phyloP scores from a whole-genome alignment of 805 yeast genomes.

The Barnettozyma salicaria region DNA sequence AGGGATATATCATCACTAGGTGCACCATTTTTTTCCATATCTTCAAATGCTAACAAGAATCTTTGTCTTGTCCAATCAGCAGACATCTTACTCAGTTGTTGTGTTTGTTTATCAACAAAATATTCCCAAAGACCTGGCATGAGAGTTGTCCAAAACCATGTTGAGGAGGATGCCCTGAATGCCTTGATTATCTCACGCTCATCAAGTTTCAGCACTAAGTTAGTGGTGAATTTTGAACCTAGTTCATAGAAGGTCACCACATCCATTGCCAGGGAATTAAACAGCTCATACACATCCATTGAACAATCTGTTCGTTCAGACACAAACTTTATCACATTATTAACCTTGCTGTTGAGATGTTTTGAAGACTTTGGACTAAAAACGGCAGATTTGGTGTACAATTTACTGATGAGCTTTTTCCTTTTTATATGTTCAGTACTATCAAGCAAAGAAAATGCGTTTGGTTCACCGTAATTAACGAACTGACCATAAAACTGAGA shows the following conservation, averaged over 20 bases:
- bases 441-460: slow-evolving; percentile 52
- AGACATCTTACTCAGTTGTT: slow-evolving; percentile 34
- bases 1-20: slow-evolving; percentile 15
- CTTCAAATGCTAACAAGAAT: slow-evolving; percentile 22
- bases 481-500: slow-evolving; percentile 54
- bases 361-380: slow-evolving; percentile 28
- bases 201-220: slow-evolving; percentile 36
- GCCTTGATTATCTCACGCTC: slow-evolving; percentile 40
- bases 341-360: slow-evolving; percentile 31
- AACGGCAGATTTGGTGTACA: slow-evolving; percentile 41
- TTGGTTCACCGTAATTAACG: slow-evolving; percentile 48
- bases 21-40: slow-evolving; percentile 17
- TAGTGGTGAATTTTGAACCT: slow-evolving; percentile 43
- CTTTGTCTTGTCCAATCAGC: slow-evolving; percentile 39
- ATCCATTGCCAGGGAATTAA: slow-evolving; percentile 69
- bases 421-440: slow-evolving; percentile 41
- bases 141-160: slow-evolving; percentile 62
- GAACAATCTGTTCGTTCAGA: slow-evolving; percentile 19
- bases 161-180: slow-evolving; percentile 44
- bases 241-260: slow-evolving; percentile 56
- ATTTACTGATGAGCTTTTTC: slow-evolving; percentile 35
- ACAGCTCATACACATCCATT: slow-evolving; percentile 54
- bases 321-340: slow-evolving; percentile 22
- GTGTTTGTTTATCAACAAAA: slow-evolving; percentile 27
- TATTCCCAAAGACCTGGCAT: slow-evolving; percentile 46